phyloP scores from a whole-genome alignment of 2,329 filamentous ascomycete species.

The Penicillium sp. region DNA sequence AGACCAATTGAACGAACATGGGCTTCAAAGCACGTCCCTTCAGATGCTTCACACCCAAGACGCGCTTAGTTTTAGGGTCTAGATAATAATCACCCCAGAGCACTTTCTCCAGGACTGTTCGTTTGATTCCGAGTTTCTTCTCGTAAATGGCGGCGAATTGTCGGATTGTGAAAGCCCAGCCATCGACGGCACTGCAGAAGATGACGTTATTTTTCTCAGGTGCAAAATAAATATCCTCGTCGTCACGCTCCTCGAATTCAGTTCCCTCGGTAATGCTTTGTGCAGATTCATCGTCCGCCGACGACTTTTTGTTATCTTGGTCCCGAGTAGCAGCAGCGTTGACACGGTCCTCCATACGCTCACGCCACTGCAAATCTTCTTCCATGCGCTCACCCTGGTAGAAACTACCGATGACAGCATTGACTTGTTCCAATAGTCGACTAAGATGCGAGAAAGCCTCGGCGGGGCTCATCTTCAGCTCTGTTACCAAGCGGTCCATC shows the following conservation, averaged over 20 bases:
- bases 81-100: conserved; percentile 97
- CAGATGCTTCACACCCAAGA: conserved; percentile 84
- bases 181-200: conserved; percentile 94
- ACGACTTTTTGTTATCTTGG: conserved; percentile 43
- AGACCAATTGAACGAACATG: conserved; percentile 93
- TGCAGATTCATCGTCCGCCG: conserved; percentile 47
- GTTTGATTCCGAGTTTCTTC: conserved; percentile 94
- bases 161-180: conserved; percentile 97
- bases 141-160: conserved; percentile 94
- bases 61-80: conserved; percentile 93
- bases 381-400: conserved; percentile 99
- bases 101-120: conserved; percentile 82
- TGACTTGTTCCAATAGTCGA: conserved; percentile 91
- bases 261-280: conserved; percentile 49
- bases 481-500: conserved; percentile 90
- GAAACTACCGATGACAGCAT: conserved; percentile 94
- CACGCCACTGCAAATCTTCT: conserved; percentile 92
- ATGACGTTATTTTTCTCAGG: conserved; percentile 99
- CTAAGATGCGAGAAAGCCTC: conserved; percentile 89
- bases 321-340: conserved; percentile 67
- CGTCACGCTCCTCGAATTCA: conserved; percentile 83
- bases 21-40: conserved; percentile 90
- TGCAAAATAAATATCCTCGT: conserved; percentile 96
- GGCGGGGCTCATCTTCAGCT: conserved; percentile 85
- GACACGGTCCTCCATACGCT: conserved; percentile 82